phyloP scores from a whole-genome alignment of 2,329 filamentous ascomycete genomes.

The Aspergillus puulaauensis region DNA sequence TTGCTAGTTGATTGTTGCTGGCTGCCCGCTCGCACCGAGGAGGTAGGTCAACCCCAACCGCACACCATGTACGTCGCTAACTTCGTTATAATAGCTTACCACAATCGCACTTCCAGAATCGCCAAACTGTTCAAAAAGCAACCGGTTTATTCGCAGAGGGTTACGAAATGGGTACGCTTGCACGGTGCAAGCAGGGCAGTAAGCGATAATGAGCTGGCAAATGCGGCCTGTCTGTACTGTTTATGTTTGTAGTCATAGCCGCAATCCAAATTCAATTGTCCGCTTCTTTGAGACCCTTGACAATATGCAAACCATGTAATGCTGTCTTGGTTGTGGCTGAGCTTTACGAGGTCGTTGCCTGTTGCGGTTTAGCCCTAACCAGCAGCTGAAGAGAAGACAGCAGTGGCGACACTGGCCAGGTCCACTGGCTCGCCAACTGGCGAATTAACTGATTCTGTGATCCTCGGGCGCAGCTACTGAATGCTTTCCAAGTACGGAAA shows the following conservation, averaged over 20 bases:
- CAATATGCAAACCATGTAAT: no score
- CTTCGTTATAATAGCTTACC: background rate
- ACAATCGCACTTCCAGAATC: background rate
- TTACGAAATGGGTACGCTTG: background rate
- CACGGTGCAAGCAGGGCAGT: slow-evolving; percentile 2
- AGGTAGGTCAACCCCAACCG: background rate
- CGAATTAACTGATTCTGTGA: no score
- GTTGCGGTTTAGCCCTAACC: no score
- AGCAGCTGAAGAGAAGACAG: no score
- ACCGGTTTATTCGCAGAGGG: background rate
- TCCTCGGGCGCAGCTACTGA: no score
- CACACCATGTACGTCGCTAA: background rate
- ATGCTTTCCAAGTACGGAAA: no score
- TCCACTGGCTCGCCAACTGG: no score
- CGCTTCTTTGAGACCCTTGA: no score
- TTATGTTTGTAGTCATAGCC: background rate
- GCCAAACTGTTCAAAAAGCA: background rate
- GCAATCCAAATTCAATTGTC: no score
- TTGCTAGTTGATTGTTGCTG: background rate
- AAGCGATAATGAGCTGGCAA: background rate
- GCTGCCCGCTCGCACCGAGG: background rate
- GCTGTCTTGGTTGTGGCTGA: no score
- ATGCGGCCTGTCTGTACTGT: background rate
- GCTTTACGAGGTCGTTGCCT: no score
- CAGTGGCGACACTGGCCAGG: no score